Conservation (phyloP, 768 basidiomycete genomes). For the Saitozyma podzolica region DNA sequence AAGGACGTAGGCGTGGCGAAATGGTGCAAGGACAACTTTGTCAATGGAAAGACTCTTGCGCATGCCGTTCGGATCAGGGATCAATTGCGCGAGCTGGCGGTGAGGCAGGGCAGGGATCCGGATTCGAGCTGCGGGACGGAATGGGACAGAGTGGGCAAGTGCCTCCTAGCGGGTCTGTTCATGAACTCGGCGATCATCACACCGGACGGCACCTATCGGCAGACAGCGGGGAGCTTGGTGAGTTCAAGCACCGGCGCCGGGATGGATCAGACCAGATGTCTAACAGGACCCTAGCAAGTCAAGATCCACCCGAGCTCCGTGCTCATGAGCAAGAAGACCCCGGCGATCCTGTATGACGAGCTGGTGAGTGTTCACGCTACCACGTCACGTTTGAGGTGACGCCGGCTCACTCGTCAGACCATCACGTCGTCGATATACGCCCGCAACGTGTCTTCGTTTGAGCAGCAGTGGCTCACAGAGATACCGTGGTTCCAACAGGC, state of each 20-base stretch:
- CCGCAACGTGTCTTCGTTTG: slow-evolving; percentile 81
- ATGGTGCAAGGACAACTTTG: slow-evolving; percentile 81
- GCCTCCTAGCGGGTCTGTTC: slow-evolving; percentile 72
- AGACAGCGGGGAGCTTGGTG: slow-evolving; percentile 61
- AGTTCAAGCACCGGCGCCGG: slow-evolving; percentile 7
- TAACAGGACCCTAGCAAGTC: slow-evolving; percentile 52
- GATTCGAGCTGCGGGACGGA: slow-evolving; percentile 63
- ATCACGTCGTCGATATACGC: slow-evolving; percentile 69
- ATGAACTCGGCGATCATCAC: slow-evolving; percentile 81
- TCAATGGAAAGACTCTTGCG: slow-evolving; percentile 76
- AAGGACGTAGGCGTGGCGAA: slow-evolving; percentile 47
- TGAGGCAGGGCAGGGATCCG: slow-evolving; percentile 63
- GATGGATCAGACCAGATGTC: not conserved
- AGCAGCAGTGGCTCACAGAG: slow-evolving; percentile 59
- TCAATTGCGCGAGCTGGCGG: slow-evolving; percentile 71
- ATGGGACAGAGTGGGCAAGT: slow-evolving; percentile 68
- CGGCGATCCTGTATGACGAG: slow-evolving; percentile 90
- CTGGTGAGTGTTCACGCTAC: slow-evolving; percentile 61
- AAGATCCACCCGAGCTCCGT: slow-evolving; percentile 91
- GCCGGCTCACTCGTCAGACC: slow-evolving; percentile 58
- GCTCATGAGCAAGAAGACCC: slow-evolving; percentile 74
- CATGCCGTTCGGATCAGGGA: slow-evolving; percentile 77
- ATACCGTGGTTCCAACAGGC: slow-evolving; percentile 37
- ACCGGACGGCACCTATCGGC: slow-evolving; percentile 74
- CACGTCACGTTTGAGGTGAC: not conserved